Percentiles rank a stretch among this genome's conserved stretches.
These are phyloP conservation scores for Penicillium desertorum DNA, from an alignment of 495 filamentous ascomycete genomes.

Conservation along the genomic window DNA sequence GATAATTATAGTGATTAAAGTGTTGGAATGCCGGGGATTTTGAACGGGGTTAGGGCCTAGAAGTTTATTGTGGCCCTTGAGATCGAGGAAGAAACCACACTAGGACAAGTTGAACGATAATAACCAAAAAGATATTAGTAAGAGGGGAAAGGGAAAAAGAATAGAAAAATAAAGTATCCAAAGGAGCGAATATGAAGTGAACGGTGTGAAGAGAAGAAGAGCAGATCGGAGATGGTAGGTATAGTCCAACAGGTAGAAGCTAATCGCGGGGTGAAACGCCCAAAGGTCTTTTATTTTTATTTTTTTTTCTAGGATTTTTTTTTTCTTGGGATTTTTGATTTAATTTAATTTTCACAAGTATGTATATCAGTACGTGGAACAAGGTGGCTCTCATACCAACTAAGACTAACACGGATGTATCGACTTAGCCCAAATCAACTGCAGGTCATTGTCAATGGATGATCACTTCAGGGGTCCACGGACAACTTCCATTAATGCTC, in stretches of 20 bases:
- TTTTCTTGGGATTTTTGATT: slow-evolving; percentile 13
- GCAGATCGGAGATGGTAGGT: slow-evolving; percentile 23
- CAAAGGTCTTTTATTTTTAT: slow-evolving; percentile 20
- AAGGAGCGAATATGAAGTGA: slow-evolving; percentile 33
- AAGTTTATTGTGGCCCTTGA: slow-evolving; percentile 21
- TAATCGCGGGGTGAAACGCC: slow-evolving; percentile 45
- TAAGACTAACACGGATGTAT: slow-evolving; percentile 35
- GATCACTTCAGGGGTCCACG: slow-evolving; percentile 24
- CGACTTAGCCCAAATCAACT: slow-evolving; percentile 29
- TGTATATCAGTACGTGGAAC: slow-evolving; percentile 31
- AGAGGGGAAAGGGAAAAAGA: slow-evolving; percentile 22
- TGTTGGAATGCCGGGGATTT: slow-evolving; percentile 21
- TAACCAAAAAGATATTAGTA: slow-evolving; percentile 18
- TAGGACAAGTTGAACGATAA: slow-evolving; percentile 10
- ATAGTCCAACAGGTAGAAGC: slow-evolving; percentile 34
- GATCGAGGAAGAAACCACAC: slow-evolving; percentile 16
- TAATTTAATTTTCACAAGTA: slow-evolving; percentile 12
- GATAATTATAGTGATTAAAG: slow-evolving; percentile 31
- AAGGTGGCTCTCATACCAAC: slow-evolving; percentile 31
- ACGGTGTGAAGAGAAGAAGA: slow-evolving; percentile 18
- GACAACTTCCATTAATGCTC: slow-evolving; percentile 6
- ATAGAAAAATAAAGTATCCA: slow-evolving; percentile 26
- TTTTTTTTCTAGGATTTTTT: slow-evolving; percentile 15
- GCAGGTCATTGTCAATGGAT: slow-evolving; percentile 28
- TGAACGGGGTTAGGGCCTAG: slow-evolving; percentile 19